Evolutionary conservation across 2,329 filamentous ascomycete genomes (phyloP), one percentile per base, ranked within the genome.

Genomic region (Monilinia polystroma): DNA sequence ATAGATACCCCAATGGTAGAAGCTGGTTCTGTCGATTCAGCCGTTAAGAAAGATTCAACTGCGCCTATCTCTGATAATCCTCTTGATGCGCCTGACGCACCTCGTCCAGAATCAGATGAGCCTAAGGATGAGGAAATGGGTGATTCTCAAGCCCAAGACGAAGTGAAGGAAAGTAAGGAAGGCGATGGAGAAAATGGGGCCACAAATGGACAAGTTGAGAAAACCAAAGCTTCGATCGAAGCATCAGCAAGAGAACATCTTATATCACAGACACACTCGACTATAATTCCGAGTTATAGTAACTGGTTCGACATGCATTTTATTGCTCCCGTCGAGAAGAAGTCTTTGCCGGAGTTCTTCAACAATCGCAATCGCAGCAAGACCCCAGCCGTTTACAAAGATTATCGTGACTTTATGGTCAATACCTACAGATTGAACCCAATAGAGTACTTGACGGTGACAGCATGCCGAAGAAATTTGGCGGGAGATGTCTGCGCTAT

Each of bases 391-490:
- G 92, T 98, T 29, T 99, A 99, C 83, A 98, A 98, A 80, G 95
- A 99, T 77, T 99, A 99, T 79, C 90, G 95, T 73, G 95, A 99
- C 77, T 99, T 99, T 77, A 99, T 99, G 95, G 93, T 99, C 81
- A 99, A 99, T 81, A 98, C 95, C 18, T 99, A 99, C 80, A 90
- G 95, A 49, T 82, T 99, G 66, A 99, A 98, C 77, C 95, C 95
- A 6, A 86, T 93, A 64, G 95, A 99, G 78, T 99, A 99, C 76
- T 84, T 99, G 66, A 99, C 95, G 6, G 94, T 99, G 65, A 99
- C 95, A 14, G 95, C 95, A 62, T 99, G 95, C 77, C 86, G 95
- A 70, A 87, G 95, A 72, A 99, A 99, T 78, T 80, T 99, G 75
- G 95, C 95, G 29, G 95, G 95, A 71, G 95, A 99, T 79, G 95